phyloP scores from a whole-genome alignment of 2,329 filamentous ascomycete genomes.

The Penicillium sp. region DNA sequence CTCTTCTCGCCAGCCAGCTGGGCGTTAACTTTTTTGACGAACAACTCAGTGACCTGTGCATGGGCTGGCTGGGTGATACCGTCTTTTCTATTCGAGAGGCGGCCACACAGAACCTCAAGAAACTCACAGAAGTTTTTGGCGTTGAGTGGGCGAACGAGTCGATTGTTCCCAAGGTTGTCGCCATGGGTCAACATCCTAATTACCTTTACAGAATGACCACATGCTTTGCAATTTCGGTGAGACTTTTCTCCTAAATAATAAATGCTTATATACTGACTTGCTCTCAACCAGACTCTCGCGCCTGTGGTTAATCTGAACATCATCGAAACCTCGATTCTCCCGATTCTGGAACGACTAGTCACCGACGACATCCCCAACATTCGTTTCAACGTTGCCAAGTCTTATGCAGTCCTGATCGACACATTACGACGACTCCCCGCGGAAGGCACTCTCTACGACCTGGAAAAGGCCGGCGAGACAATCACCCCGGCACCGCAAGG shows the following conservation, averaged over 20 bases:
- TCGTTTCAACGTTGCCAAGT: conserved; percentile 98
- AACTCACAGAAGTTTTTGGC: conserved; percentile 96
- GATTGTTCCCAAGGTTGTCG: conserved; percentile 97
- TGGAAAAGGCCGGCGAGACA: conserved; percentile 70
- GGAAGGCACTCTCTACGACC: conserved; percentile 75
- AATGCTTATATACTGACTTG: conserved; percentile 24
- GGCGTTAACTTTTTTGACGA: conserved; percentile 98
- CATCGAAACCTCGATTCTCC: conserved; percentile 87
- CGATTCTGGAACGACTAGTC: conserved; percentile 92
- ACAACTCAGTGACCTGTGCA: conserved; percentile 90
- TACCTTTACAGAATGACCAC: conserved; percentile 99
- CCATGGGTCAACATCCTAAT: conserved; percentile 96
- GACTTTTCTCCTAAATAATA: conserved; percentile 33
- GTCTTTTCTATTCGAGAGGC: conserved; percentile 98
- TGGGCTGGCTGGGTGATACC: conserved; percentile 97
- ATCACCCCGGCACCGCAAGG: conserved; percentile 63
- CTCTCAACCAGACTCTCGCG: conserved; percentile 69
- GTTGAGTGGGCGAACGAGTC: conserved; percentile 96
- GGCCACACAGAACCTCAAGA: conserved; percentile 95
- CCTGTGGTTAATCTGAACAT: conserved; percentile 90
- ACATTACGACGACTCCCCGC: conserved; percentile 89
- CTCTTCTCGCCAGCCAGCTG: conserved; percentile 88
- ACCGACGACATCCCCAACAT: conserved; percentile 97
- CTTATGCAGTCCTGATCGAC: conserved; percentile 82
- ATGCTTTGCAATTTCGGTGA: conserved; percentile 97